A percentile compares a stretch with the other conserved stretches of the same genome.
These are phyloP conservation scores for Sporisorium scitamineum DNA, from an alignment of 1,284 basidiomycete genomes.

Conservation along the genomic window DNA sequence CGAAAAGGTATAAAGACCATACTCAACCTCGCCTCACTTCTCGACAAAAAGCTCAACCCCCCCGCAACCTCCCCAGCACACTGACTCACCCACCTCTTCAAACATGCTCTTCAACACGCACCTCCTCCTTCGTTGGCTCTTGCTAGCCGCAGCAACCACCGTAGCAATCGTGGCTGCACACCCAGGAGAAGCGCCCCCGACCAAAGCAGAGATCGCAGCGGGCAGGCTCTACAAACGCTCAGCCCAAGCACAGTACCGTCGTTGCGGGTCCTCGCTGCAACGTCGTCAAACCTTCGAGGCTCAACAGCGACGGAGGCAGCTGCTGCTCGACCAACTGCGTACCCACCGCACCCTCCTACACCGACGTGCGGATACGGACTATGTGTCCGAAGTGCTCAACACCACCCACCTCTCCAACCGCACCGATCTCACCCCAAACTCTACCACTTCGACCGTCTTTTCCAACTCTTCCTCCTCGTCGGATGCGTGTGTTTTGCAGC, in stretches of 20 bases:
- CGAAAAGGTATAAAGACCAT: neutral
- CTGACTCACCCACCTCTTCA: no score
- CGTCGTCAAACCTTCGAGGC: neutral
- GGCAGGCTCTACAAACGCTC: neutral
- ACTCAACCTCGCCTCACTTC: neutral
- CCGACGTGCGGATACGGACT: neutral
- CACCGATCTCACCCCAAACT: neutral
- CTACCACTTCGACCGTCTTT: neutral
- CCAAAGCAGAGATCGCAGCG: neutral
- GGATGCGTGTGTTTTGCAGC: conserved; percentile 2
- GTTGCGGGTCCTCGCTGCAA: neutral
- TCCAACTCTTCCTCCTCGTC: neutral
- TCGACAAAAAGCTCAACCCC: no score
- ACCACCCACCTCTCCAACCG: neutral
- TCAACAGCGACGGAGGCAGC: neutral
- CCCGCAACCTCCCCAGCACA: no score
- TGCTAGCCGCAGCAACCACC: neutral
- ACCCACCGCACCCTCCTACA: neutral
- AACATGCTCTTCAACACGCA: neutral
- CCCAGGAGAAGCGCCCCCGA: neutral
- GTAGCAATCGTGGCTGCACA: neutral
- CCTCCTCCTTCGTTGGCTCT: neutral
- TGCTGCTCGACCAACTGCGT: neutral
- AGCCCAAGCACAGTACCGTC: neutral
- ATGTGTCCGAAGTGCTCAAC: neutral